Evolutionary conservation across 352 stramenopile genomes (phyloP), one percentile per base, ranked within the genome.

Genomic region (Phytophthora constricta): DNA sequence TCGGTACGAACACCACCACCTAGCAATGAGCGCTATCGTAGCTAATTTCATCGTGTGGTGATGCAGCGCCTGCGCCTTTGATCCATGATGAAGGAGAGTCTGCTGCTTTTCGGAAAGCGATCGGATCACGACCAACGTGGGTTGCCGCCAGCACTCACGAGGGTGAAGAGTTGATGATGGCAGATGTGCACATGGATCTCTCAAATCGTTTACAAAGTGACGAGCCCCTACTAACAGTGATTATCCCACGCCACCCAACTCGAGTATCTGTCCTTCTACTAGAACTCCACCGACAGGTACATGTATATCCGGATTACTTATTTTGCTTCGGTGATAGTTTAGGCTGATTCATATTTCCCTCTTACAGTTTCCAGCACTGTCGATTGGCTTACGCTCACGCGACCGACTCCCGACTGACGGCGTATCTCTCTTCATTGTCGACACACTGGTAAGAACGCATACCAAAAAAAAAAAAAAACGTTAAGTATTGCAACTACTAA

Each of bases 91-190:
- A 68, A 42, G 34, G 11, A 8, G 28, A 63, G 11, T 27, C 45
- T 10, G 33, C 46, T 3, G 39, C 53, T 33, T 63, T 72, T 33
- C 48, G 22, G 46, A 39, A 23, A 20, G 64, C 58, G 8, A 62
- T 93, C 13, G 49, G 55, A 8, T 50, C 23, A 10, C 71, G 82
- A 27, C n/a, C 25, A 26, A 59, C 62, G 7, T 93, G 86, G 83
- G 62, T 84, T 41, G 83, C 80, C 48, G 77, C 67, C 26, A 94
- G 86, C 47, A 94, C 83, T 16, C 86, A 92, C 46, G 80, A 88
- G 8, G 68, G 70, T n/a, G 86, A 94, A 53, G 86, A 92, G 56
- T 43, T 67, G 3, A 59, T 86, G 23, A 66, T 90, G 68, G 71
- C 75, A 34, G 16, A 59, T 49, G 68, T 75, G 5, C 86, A 92